Base-by-base conservation (phyloP, 176 grass and related monocot genomes). In the Aegilops bicornis region DNA sequence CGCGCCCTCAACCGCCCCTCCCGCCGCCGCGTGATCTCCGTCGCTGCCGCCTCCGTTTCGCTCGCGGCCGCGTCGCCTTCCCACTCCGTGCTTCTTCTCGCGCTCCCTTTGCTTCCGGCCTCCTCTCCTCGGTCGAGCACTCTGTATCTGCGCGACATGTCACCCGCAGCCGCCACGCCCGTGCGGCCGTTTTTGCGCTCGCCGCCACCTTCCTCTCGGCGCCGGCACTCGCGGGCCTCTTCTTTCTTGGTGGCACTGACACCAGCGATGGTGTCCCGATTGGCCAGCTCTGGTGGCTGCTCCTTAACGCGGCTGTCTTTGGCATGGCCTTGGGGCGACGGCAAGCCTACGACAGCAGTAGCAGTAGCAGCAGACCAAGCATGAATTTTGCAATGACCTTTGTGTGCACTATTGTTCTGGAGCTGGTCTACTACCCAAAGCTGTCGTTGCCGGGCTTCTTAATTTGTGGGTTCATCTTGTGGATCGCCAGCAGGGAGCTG, bases 361-460 rank as follows among this genome's bases (percentile, higher is more conserved):
- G 83, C 37, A 73, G 37, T 5, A 43, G 68, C 8, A 68, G 60
- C 32, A 94, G 88, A 59, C 93, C 88, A 32, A 91, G 88, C 43
- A 84, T 90, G 81, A 90, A 90, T 90, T 95, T 96, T 31, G 73
- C 79, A 22, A 79, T 94, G 77, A 92, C 91, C 4, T 98, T 96
- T 73, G 63, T 96, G 37, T 96, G 96, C 83, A 94, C 93, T 37
- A 65, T 98, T 79, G 88, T 94, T 19, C 75, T 98, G 67, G 90
- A 98, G 76, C 92, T 98, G n/a, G 76, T 98, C 11, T 98, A 94
- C 85, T 98, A 92, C 85, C 92, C 93, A 9, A 98, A 96, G 50
- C 87, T 96, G 15, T 92, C 87, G 63, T 47, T 98, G 48, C 91
- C 89, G 0, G 92, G 92, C 2, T 96, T 98, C 84, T 82, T 96